Evolutionary conservation across 1,284 basidiomycete genomes (phyloP), one percentile per base, ranked within the genome.

Genomic region (Ustilago bromivora): DNA sequence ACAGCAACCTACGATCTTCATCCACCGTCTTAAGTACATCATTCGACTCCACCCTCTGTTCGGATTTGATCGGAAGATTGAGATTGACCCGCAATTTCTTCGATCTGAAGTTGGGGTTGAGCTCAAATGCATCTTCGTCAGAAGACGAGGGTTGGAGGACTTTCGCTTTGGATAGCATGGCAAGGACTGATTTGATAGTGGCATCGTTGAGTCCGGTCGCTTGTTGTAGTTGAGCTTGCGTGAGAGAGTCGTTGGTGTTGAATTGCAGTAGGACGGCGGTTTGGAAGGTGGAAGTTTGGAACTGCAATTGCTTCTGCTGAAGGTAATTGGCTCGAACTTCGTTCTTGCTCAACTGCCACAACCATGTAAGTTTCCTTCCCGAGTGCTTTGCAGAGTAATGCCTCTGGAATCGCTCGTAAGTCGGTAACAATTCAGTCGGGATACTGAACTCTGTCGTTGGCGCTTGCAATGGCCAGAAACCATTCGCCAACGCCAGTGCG

Each of bases 291-390:
- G 92, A 95, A 66, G 94, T 95, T 91, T 95, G 94, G 84, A 99
- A 89, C 76, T 96, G 96, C 88, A 96, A 96, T 12, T 53, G 49
- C 88, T 97, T 98, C 87, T 96, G 94, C 82, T 91, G 92, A 58
- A 95, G 89, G 87, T 97, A 96, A 84, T 93, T 95, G 66, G 96
- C 95, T 69, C 93, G 91, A 57, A 99, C 89, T 86, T 99, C 97
- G 88, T 95, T 96, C 89, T 96, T 96, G 40, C 92, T 95, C 86
- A 96, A 93, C 85, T 98, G 96, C 96, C 96, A 98, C 19, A 98
- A 88, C 96, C 96, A 99, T 0, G 94, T 96, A 32, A 99, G 89
- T 84, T 97, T 97, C 71, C 97, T 93, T 28, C 96, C 96, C 74
- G 92, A 93, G 87, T 96, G 94, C 88, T 96, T 95, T 81, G 92